phyloP scores from a whole-genome alignment of 1,139 yeast genomes.

The Sugiyamaella castrensis region DNA sequence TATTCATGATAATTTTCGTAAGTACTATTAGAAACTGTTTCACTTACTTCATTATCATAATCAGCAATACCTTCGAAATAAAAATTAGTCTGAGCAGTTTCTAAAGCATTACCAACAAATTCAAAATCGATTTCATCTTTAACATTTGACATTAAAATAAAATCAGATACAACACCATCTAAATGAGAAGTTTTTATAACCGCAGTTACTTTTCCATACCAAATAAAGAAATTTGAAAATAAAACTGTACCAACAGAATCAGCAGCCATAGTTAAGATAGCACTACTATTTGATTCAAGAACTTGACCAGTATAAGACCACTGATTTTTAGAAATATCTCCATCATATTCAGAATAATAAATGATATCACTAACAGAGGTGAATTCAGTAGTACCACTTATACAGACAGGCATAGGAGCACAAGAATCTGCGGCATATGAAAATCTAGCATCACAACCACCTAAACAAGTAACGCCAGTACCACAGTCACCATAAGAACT shows the following conservation, averaged over 20 bases:
- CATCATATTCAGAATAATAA: slow-evolving; percentile 54
- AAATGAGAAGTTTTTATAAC: slow-evolving; percentile 70
- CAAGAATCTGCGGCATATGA: slow-evolving; percentile 65
- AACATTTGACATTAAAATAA: slow-evolving; percentile 77
- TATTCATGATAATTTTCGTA: slow-evolving; percentile 72
- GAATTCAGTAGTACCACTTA: slow-evolving; percentile 29
- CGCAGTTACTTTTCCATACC: slow-evolving; percentile 83
- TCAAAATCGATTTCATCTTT: slow-evolving; percentile 92
- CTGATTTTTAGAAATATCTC: slow-evolving; percentile 62
- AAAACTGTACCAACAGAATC: slow-evolving; percentile 73
- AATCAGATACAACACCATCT: slow-evolving; percentile 80
- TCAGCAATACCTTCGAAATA: slow-evolving; percentile 72
- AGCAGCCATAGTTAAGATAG: slow-evolving; percentile 75
- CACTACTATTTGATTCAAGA: slow-evolving; percentile 49
- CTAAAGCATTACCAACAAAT: slow-evolving; percentile 72
- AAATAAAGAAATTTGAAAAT: slow-evolving; percentile 73
- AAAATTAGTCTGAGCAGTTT: slow-evolving; percentile 70
- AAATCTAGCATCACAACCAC: slow-evolving; percentile 72
- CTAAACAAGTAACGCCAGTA: slow-evolving; percentile 72
- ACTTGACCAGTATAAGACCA: slow-evolving; percentile 78
- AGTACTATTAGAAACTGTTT: slow-evolving; percentile 45
- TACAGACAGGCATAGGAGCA: slow-evolving; percentile 53
- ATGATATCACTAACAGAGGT: slow-evolving; percentile 35
- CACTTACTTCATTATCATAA: slow-evolving; percentile 53
- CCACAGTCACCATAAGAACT: slow-evolving; percentile 86